A percentile compares a stretch with the other conserved stretches of the same genome.
Evolutionary conservation across 2,329 filamentous ascomycete genomes (phyloP).

Genomic region (Sphaerulina musiva): DNA sequence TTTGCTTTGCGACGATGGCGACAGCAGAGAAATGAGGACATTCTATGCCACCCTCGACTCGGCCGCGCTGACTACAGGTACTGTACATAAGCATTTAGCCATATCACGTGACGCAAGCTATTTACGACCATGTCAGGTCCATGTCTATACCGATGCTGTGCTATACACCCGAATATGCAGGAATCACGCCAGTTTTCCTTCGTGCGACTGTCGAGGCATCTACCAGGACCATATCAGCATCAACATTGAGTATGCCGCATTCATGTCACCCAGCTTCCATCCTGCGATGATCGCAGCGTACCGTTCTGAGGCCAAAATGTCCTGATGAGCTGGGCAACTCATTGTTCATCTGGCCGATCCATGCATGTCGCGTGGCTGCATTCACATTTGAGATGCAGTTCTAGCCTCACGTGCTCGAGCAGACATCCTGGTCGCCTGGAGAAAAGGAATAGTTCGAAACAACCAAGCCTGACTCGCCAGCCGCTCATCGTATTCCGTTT

Average conservation of each 20-base stretch:
- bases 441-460: background rate
- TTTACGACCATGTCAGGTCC: background rate
- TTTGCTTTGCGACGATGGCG: background rate
- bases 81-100: background rate
- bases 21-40: background rate
- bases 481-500: background rate
- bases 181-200: no score
- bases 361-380: background rate
- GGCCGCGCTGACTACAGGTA: background rate
- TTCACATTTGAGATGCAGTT: background rate
- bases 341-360: background rate
- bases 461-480: constrained; percentile 6
- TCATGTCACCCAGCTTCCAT: background rate
- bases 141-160: background rate
- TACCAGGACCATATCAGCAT: background rate
- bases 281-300: background rate
- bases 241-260: background rate
- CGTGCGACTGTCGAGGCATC: no score
- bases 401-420: background rate
- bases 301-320: background rate
- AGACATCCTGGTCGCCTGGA: background rate
- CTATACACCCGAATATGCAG: no score
- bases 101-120: no score
- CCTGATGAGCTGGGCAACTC: background rate
- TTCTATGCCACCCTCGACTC: no score